These are phyloP conservation scores for Pyrenochaeta sp. DNA, from an alignment of 2,329 filamentous ascomycete genomes.

Conservation along the genomic window DNA sequence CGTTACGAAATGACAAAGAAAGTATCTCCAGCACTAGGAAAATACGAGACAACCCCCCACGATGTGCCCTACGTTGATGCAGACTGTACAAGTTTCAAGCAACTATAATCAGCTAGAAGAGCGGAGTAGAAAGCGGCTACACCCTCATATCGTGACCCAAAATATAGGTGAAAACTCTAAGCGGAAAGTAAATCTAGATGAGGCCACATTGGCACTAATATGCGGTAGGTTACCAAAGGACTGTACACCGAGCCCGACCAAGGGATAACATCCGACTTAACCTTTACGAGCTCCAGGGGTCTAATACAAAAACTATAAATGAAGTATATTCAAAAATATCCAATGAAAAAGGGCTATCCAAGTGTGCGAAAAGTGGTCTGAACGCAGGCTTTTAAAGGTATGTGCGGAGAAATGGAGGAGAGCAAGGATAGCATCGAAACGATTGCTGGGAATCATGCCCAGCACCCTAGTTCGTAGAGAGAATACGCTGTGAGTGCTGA, in stretches of 20 bases:
- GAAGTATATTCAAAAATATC: slow-evolving; percentile 3
- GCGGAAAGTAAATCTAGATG: not conserved
- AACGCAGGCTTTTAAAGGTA: not conserved
- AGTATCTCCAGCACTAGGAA: not conserved
- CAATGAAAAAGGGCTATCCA: not conserved
- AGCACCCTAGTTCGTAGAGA: not conserved
- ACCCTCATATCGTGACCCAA: not conserved
- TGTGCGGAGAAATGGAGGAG: not conserved
- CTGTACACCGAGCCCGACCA: not conserved
- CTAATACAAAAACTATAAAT: not conserved
- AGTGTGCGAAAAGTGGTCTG: not conserved
- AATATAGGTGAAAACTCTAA: not conserved
- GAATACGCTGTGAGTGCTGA: not conserved
- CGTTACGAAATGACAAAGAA: not conserved
- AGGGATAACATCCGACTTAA: not conserved
- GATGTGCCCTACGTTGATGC: slow-evolving; percentile 2
- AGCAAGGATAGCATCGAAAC: not conserved
- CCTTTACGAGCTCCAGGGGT: not conserved
- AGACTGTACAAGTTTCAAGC: not conserved
- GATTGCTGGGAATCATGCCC: not conserved
- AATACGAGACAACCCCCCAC: not conserved
- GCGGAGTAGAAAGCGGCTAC: not conserved
- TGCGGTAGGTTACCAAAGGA: not conserved
- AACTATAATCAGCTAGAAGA: not conserved
- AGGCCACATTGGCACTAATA: not conserved